Evolutionary conservation across 192 early-diverging fungal species (phyloP), one percentile per base, ranked within the genome.

Genomic region (Umbelopsis isabellina): DNA sequence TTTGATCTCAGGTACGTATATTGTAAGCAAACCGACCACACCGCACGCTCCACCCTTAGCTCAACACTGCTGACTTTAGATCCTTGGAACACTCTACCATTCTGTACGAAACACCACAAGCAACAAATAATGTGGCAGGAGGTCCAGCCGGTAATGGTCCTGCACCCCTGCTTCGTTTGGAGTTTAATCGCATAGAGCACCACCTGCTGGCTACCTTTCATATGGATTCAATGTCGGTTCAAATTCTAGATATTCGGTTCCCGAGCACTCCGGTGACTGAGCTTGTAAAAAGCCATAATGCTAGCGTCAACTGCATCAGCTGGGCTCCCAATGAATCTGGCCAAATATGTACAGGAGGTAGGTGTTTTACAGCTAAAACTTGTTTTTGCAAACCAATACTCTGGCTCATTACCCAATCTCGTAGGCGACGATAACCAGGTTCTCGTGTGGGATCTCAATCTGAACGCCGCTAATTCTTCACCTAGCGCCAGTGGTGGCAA

Each of bases 41-140:
- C 15, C 44, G 66, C 25, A 4, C 48, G 15, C 9, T 16, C 44
- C 16, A 53, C 51, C 2, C 23, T 53, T 23, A 23, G 0, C 33
- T 35, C 18, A 61, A 7, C 48, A 0, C 8, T 5, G 47, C 49
- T 80, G 22, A 22, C 4, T 0, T 55, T 49, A 91, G 98, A 65
- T 82, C 93, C 21, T 84, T 99, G 22, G 98, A 98, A 69, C 98
- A 98, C 79, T 97, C 95, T 10, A 98, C 98, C 8, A 98, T 99
- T 70, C 78, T 99, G 35, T 99, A 98, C 77, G 98, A 99, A 79
- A 91, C 94, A 3, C 85, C 86, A 1, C 74, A 86, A 1, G 77
- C 82, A 48, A 46, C 74, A n/a, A 61, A 61, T 35, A 61, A 61
- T 25, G 30, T 61, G 2, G 27, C 33, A 27, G 49, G 45, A 6